Evolutionary conservation across 2,329 filamentous ascomycete genomes (phyloP), one percentile per base, ranked within the genome.

Genomic region (Cercospora sesami): DNA sequence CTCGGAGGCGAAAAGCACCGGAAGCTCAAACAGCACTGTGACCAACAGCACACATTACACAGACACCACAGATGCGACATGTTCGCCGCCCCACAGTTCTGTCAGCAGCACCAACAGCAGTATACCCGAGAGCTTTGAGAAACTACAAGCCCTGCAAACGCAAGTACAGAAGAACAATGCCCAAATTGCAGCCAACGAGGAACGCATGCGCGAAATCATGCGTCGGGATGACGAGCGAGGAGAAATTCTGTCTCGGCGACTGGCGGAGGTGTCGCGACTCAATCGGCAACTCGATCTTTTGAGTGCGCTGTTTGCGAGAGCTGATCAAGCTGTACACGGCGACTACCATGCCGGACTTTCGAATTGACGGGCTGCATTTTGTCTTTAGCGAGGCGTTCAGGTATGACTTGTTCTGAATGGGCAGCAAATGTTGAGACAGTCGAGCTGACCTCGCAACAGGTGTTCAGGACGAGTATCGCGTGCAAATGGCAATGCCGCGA

Each of bases 121-220:
- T 18, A 39, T 69, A 5, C 53, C 39, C 14, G 63, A 68, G 63
- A 68, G 58, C 31, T 69, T 67, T 57, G 69, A 68, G 36, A 69
- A 69, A 36, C 23, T 69, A 4, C 65, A 69, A 4, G 71, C 71
- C 1, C 55, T 72, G 7, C 71, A 71, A 55, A 45, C 59, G 3
- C 71, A 72, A 60, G 59, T 71, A 7, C 65, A 65, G 48, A 65
- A 64, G 61, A 73, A 73, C 39, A 57, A 65, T n/a, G 70, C 70
- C 5, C 68, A 71, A 33, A 71, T 73, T 33, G 58, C 63, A n/a
- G 65, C 68, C 12, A 73, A 73, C 53, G 65, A 71, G 45, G 51
- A 65, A 4, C 67, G 71, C 5, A 70, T 72, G 68, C 63, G 60
- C 18, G 65, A 73, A 28, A 69, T 73, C 26, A 28, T 64, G 57